phyloP scores from a whole-genome alignment of 768 basidiomycete genomes.

The Piloderma croceum region DNA sequence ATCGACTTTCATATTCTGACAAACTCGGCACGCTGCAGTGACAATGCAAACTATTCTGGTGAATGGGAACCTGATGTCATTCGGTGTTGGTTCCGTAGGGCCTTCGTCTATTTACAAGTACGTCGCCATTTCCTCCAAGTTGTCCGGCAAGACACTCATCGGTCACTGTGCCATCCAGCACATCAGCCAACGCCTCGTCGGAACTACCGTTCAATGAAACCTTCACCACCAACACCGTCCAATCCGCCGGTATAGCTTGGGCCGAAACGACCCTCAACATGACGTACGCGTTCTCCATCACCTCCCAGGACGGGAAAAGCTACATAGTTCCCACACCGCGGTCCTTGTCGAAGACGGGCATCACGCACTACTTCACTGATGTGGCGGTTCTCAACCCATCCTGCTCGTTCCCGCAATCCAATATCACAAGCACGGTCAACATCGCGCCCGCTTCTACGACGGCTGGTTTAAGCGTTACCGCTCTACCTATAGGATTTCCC shows the following conservation, averaged over 20 bases:
- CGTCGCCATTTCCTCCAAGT: background rate
- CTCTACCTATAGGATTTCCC: slow-evolving; percentile 9
- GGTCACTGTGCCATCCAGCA: background rate
- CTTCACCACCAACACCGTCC: background rate
- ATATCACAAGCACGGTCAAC: too few relatives aligned
- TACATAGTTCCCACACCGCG: slow-evolving; percentile 18
- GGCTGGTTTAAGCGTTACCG: too few relatives aligned
- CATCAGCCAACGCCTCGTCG: background rate
- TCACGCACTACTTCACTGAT: slow-evolving; percentile 24
- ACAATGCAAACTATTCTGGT: too few relatives aligned
- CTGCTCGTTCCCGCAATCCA: slow-evolving; percentile 24
- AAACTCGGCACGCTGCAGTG: too few relatives aligned
- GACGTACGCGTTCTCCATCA: background rate
- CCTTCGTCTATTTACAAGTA: too few relatives aligned
- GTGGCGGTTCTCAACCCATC: slow-evolving; percentile 22
- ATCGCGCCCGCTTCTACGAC: too few relatives aligned
- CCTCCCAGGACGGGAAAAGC: background rate
- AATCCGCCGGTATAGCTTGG: background rate
- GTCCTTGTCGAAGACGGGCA: slow-evolving; percentile 12
- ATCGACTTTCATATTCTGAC: too few relatives aligned
- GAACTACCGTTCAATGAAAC: background rate
- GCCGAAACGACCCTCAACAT: background rate
- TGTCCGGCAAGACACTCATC: background rate
- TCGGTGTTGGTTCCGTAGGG: too few relatives aligned
- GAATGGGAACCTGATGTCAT: too few relatives aligned